phyloP scores from a whole-genome alignment of 352 stramenopile genomes.

The Phytophthora fragariae region DNA sequence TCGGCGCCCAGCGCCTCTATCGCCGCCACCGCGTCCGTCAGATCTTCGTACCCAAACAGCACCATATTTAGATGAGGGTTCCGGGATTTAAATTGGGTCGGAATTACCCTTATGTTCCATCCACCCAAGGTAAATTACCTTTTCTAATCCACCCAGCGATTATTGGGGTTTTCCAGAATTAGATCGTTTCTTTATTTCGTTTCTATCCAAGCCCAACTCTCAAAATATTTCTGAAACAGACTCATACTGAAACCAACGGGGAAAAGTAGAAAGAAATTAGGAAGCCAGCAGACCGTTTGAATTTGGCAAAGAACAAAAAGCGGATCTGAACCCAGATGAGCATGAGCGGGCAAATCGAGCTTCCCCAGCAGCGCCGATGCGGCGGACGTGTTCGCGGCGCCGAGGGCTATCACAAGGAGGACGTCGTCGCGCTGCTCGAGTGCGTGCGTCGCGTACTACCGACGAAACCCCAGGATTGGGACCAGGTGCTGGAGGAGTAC shows the following conservation, averaged over 20 bases:
- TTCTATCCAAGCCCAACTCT: not conserved
- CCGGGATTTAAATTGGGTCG: not conserved
- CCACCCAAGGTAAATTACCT: too few relatives aligned
- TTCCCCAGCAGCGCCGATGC: constrained; percentile 30
- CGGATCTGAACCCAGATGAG: constrained; percentile 3
- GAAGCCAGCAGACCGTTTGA: not conserved
- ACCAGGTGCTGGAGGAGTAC: constrained; percentile 38
- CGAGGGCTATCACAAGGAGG: constrained; percentile 45
- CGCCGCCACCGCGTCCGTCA: constrained; percentile 11
- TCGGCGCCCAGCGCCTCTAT: constrained; percentile 24
- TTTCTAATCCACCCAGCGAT: too few relatives aligned
- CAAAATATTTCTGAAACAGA: not conserved
- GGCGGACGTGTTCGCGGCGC: constrained; percentile 34
- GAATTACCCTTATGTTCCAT: not conserved
- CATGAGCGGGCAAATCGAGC: constrained; percentile 19
- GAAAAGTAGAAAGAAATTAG: not conserved
- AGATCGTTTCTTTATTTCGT: too few relatives aligned
- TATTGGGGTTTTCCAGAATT: too few relatives aligned
- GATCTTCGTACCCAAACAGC: constrained; percentile 23
- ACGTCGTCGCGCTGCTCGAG: constrained; percentile 28
- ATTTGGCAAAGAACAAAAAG: constrained; percentile 11
- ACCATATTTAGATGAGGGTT: constrained; percentile 10
- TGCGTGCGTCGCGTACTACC: constrained; percentile 30
- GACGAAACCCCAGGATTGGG: constrained; percentile 31
- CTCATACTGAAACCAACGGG: constrained; percentile 19